phyloP scores from a whole-genome alignment of 345 rosid genomes.

The Gossypium arboreum region DNA sequence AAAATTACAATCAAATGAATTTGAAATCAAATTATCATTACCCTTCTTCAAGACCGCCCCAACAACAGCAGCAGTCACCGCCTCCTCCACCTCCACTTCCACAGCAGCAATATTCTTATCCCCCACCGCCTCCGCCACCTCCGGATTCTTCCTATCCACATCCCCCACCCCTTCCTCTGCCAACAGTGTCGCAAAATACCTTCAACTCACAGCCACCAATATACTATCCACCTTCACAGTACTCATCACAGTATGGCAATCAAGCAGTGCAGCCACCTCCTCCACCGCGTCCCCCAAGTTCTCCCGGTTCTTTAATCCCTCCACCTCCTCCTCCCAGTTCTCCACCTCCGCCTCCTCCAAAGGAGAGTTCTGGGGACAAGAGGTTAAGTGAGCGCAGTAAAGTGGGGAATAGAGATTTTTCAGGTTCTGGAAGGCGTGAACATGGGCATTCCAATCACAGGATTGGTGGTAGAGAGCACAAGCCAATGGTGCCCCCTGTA shows the following conservation, averaged over 20 bases:
- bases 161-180: conserved; percentile 48
- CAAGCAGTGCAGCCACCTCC: conserved; percentile 54
- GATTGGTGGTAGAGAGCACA: conserved; percentile 38
- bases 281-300: conserved; percentile 55
- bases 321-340: conserved; percentile 95
- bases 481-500: conserved; percentile 36
- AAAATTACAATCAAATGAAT: conserved; percentile 25
- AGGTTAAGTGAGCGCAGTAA: conserved; percentile 38
- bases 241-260: conserved; percentile 49
- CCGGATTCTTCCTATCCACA: conserved; percentile 55
- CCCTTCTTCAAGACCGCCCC: conserved; percentile 31
- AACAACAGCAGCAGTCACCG: conserved; percentile 39
- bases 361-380: conserved; percentile 34
- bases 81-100: conserved; percentile 61
- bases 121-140: conserved; percentile 58
- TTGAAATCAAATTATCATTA: conserved; percentile 27
- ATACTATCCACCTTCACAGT: conserved; percentile 52
- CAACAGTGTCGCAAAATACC: conserved; percentile 24
- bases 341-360: conserved; percentile 71
- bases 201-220: conserved; percentile 35
- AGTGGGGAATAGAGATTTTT: conserved; percentile 28
- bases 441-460: conserved; percentile 38
- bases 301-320: conserved; percentile 48
- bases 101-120: conserved; percentile 62
- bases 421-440: conserved; percentile 42